A percentile compares a stretch with the other conserved stretches of the same genome.
These are phyloP conservation scores for Rhododendron simsii DNA, from an alignment of 148 eudicot genomes.

Conservation along the genomic window DNA sequence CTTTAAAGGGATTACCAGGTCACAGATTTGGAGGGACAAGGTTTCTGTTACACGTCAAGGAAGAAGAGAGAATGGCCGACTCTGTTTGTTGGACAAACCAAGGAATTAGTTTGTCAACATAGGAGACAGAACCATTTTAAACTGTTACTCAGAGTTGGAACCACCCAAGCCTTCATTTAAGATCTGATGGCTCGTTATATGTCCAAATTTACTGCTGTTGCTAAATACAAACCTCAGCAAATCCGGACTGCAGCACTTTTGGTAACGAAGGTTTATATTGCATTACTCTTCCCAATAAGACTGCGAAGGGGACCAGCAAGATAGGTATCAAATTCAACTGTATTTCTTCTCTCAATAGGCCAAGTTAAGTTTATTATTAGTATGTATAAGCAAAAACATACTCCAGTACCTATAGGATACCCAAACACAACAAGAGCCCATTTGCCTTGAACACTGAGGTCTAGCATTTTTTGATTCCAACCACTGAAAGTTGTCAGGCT, in stretches of 20 bases:
- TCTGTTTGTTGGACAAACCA: background rate
- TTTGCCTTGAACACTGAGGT: slow-evolving; percentile 66
- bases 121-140: background rate
- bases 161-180: too few relatives aligned
- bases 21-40: background rate
- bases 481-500: slow-evolving; percentile 95
- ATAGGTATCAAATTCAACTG: background rate
- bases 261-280: background rate
- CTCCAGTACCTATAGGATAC: slow-evolving; percentile 50
- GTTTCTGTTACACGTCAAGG: background rate
- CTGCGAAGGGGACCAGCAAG: background rate
- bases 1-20: background rate
- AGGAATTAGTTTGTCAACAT: background rate
- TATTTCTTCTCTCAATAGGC: background rate
- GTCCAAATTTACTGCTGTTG: background rate
- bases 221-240: background rate
- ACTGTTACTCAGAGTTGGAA: too few relatives aligned
- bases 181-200: background rate
- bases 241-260: background rate
- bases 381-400: background rate
- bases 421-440: slow-evolving; percentile 75
- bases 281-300: background rate
- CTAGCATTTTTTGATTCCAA: slow-evolving; percentile 93
- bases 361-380: background rate
- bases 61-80: background rate